Conservation (phyloP, 345 rosid genomes). For the Rhodamnia rubescens region DNA sequence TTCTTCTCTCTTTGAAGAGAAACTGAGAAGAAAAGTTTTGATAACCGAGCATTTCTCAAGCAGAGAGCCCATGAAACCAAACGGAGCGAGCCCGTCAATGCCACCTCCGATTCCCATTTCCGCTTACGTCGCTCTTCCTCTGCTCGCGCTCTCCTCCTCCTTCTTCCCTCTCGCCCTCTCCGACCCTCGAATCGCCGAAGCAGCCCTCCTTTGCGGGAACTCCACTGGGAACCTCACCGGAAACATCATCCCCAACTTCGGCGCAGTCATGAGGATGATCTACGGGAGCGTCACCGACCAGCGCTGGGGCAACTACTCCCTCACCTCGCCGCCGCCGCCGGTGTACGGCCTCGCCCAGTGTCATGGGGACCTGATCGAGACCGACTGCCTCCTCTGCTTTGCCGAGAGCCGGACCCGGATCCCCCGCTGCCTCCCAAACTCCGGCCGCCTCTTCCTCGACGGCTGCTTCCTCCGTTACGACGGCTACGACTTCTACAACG, state of each 20-base stretch:
- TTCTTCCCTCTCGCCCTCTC: not conserved
- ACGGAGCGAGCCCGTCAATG: not conserved
- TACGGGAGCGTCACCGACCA: not conserved
- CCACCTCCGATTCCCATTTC: not conserved
- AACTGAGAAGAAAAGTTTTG: not conserved
- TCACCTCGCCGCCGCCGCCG: constrained; percentile 5
- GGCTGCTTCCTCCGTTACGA: constrained; percentile 65
- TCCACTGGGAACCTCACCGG: not conserved
- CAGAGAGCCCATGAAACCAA: not conserved
- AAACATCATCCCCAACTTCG: not conserved
- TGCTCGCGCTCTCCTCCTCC: not conserved
- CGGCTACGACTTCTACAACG: constrained; percentile 34
- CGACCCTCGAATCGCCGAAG: constrained; percentile 1
- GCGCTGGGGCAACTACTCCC: constrained; percentile 6
- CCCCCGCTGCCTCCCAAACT: constrained; percentile 15
- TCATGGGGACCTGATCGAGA: constrained; percentile 24
- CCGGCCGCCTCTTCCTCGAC: constrained; percentile 50
- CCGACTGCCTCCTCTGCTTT: constrained; percentile 36
- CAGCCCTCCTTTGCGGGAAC: not conserved
- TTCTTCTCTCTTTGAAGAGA: not conserved
- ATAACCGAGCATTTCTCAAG: not conserved
- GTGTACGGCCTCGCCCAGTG: constrained; percentile 34
- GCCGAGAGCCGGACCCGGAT: constrained; percentile 11
- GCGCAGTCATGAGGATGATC: constrained; percentile 8
- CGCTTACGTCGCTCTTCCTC: constrained; percentile 2